Percentiles rank a stretch among this genome's conserved stretches.
Evolutionary conservation across 1,284 basidiomycete genomes (phyloP).

Genomic region (Meripilus lineatus): DNA sequence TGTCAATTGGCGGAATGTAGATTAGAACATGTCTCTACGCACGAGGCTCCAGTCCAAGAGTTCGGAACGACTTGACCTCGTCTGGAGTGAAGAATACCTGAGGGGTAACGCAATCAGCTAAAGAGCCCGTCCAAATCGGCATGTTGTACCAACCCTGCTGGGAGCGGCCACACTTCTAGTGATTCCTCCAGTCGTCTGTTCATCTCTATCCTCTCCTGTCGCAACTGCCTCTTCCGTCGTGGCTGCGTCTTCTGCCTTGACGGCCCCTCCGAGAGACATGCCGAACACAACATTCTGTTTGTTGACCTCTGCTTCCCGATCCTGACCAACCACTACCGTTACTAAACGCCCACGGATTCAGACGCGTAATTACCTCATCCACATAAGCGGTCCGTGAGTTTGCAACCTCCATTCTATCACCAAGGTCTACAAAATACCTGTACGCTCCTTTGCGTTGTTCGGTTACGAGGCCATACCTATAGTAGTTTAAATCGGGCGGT

Average conservation of each 20-base stretch:
- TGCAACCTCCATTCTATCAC: conserved; percentile 73
- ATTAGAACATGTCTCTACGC: conserved; percentile 17
- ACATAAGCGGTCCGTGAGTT: conserved; percentile 67
- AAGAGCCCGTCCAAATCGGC: too few relatives aligned
- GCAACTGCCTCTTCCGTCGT: too few relatives aligned
- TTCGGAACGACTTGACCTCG: conserved; percentile 79
- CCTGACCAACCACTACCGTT: neutral
- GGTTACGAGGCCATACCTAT: conserved; percentile 80
- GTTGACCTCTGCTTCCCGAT: conserved; percentile 51
- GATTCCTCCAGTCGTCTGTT: conserved; percentile 14
- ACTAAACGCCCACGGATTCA: too few relatives aligned
- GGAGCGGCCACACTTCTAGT: conserved; percentile 42
- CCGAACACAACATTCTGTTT: conserved; percentile 59
- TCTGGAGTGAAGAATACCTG: conserved; percentile 73
- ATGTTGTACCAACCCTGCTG: conserved; percentile 40
- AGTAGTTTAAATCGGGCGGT: neutral
- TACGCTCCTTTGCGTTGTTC: conserved; percentile 80
- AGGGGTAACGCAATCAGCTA: too few relatives aligned
- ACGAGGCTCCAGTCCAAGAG: conserved; percentile 75
- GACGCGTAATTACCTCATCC: conserved; percentile 73
- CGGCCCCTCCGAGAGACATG: conserved; percentile 48
- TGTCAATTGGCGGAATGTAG: conserved; percentile 8
- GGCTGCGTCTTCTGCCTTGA: conserved; percentile 38
- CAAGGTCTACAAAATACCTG: conserved; percentile 78
- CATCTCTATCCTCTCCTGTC: too few relatives aligned